A percentile compares a stretch with the other conserved stretches of the same genome.
phyloP scores from a whole-genome alignment of 2,329 filamentous ascomycete species.

The Exophiala viscosa region DNA sequence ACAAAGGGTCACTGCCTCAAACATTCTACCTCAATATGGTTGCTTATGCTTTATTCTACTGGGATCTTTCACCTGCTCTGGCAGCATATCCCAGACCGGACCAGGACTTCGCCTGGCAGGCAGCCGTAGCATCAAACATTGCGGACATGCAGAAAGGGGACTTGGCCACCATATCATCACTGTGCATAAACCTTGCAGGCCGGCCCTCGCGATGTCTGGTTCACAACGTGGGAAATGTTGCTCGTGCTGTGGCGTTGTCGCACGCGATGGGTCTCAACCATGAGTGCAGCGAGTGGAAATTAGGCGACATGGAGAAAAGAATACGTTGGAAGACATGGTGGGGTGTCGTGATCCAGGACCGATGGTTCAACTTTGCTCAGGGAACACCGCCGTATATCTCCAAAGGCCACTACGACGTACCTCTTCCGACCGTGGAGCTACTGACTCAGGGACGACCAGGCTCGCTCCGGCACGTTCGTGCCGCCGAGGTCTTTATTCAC shows the following conservation, averaged over 20 bases:
- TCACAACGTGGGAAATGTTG: constrained; percentile 51
- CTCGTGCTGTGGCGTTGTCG: constrained; percentile 52
- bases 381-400: constrained; percentile 53
- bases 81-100: constrained; percentile 52
- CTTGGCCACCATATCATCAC: constrained; percentile 56
- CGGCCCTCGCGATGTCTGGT: constrained; percentile 41
- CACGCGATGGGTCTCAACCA: constrained; percentile 56
- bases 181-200: constrained; percentile 58
- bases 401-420: constrained; percentile 55
- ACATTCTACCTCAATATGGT: constrained; percentile 57
- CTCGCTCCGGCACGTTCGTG: constrained; percentile 41
- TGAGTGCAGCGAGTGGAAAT: constrained; percentile 52
- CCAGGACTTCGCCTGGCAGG: constrained; percentile 59
- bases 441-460: constrained; percentile 36
- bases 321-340: constrained; percentile 54
- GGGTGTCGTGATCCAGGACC: constrained; percentile 56
- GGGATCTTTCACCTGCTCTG: constrained; percentile 49
- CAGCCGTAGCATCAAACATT: constrained; percentile 58
- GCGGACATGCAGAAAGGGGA: constrained; percentile 55
- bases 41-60: constrained; percentile 57
- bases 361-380: constrained; percentile 56
- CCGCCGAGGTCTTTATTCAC: constrained; percentile 51
- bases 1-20: constrained; percentile 50
- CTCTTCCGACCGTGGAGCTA: constrained; percentile 47
- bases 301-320: constrained; percentile 49